Conservation (phyloP, 2,329 filamentous ascomycete species). For the Diaporthe velutina region DNA sequence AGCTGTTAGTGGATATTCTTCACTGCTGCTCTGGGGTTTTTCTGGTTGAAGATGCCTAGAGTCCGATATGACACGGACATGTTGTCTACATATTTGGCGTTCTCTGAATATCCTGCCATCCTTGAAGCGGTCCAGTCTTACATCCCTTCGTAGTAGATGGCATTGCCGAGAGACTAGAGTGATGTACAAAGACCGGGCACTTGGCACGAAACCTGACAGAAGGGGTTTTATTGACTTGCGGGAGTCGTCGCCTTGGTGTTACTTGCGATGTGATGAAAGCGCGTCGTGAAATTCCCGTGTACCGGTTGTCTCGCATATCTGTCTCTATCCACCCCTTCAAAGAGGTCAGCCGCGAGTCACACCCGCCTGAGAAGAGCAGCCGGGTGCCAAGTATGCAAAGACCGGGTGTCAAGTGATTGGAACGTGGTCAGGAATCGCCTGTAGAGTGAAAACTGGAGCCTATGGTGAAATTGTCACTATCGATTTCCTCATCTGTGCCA, state of each 20-base stretch:
- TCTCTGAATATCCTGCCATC: not conserved
- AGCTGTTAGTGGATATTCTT: not conserved
- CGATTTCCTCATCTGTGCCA: not conserved
- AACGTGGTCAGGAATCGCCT: not conserved
- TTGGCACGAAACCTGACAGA: too few relatives aligned
- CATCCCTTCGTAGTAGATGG: not conserved
- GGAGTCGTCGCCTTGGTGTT: not conserved
- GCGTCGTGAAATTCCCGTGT: too few relatives aligned
- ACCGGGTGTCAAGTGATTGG: not conserved
- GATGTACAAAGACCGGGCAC: too few relatives aligned
- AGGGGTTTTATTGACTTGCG: too few relatives aligned
- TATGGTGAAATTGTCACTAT: slow-evolving; percentile 3
- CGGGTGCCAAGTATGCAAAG: not conserved
- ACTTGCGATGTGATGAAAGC: not conserved
- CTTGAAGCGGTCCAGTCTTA: not conserved
- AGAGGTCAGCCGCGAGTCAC: not conserved
- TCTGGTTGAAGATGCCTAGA: not conserved
- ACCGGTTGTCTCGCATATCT: too few relatives aligned
- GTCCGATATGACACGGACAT: not conserved
- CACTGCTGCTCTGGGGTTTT: not conserved
- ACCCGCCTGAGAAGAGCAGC: too few relatives aligned
- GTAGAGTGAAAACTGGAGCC: not conserved
- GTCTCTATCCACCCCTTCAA: not conserved
- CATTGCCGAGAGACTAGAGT: not conserved
- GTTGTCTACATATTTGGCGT: not conserved